Evolutionary conservation across 2,329 filamentous ascomycete species (phyloP), one percentile per base, ranked within the genome.

Genomic region (Emergomyces orientalis): DNA sequence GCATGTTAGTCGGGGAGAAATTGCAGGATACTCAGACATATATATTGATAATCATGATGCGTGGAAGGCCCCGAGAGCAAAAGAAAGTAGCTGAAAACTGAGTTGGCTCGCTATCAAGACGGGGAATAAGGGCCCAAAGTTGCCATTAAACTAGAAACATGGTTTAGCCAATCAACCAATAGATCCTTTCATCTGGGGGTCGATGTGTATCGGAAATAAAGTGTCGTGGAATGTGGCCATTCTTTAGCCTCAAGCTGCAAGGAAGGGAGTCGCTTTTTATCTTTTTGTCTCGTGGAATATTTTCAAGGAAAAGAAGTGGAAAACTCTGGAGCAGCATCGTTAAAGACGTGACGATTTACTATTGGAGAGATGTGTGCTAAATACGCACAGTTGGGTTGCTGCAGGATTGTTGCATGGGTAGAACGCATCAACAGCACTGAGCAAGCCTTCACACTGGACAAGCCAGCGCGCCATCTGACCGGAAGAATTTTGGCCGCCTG

Each of bases 281-380:
- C n/a, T 6, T 5, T 55, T 34, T 55, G 25, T n/a, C 6, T 11
- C 7, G 30, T 32, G 52, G 17, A 55, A 37, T 22, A 22, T 55
- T 4, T 37, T 32, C 19, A 22, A 8, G 19, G 27, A 37, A 32
- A 37, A 5, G 27, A 34, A 52, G 27, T 52, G 27, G 22, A 55
- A 54, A 57, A 41, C 34, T 27, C 54, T 41, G 34, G 54, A 57
- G 54, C 17, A 41, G 39, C 55, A 59, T 59, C 27, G n/a, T 32
- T 47, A 39, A 59, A 59, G 27, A 59, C 57, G 57, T 59, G 57
- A 59, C 39, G 11, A 41, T 47, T 41, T 45, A 25, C 27, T 27
- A 59, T 59, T 61, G 63, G 47, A 27, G 49, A 37, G 37, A 37
- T 41, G 34, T 39, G 41, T 49, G 43, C 14, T n/a, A 22, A 59